These are phyloP conservation scores for Artemisia annua DNA, from an alignment of 129 eudicot genomes.

Conservation along the genomic window DNA sequence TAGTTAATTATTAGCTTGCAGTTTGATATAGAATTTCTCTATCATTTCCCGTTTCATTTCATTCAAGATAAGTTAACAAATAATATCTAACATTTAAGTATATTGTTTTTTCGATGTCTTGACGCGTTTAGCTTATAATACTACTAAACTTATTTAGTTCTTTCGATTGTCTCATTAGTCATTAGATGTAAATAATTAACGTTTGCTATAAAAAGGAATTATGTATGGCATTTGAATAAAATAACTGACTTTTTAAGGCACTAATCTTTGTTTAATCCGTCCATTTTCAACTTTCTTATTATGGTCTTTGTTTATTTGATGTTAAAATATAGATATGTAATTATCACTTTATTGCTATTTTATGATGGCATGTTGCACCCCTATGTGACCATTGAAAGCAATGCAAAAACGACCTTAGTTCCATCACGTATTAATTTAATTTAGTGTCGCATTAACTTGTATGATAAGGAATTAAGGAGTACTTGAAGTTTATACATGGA, in stretches of 20 bases:
- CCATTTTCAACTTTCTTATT: constrained; percentile 1
- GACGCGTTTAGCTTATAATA: too few relatives aligned
- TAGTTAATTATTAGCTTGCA: too few relatives aligned
- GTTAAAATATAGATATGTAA: not conserved
- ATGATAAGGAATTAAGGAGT: not conserved
- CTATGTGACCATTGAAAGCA: not conserved
- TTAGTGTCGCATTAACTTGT: not conserved
- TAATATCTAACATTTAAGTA: too few relatives aligned
- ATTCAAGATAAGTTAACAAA: too few relatives aligned
- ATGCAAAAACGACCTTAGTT: not conserved
- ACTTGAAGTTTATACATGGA: not conserved
- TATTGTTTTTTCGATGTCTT: too few relatives aligned
- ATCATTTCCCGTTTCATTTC: too few relatives aligned
- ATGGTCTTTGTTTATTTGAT: not conserved
- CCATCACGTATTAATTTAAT: not conserved
- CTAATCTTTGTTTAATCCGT: not conserved
- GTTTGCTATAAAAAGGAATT: not conserved
- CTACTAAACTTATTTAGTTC: too few relatives aligned
- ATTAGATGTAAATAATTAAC: not conserved
- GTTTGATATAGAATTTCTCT: too few relatives aligned
- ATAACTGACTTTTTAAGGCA: not conserved
- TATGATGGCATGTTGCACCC: not conserved
- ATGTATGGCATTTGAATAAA: not conserved
- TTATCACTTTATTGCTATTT: not conserved
- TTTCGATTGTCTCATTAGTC: too few relatives aligned